phyloP scores from a whole-genome alignment of 768 basidiomycete genomes.

The Lentinus tigrinus region DNA sequence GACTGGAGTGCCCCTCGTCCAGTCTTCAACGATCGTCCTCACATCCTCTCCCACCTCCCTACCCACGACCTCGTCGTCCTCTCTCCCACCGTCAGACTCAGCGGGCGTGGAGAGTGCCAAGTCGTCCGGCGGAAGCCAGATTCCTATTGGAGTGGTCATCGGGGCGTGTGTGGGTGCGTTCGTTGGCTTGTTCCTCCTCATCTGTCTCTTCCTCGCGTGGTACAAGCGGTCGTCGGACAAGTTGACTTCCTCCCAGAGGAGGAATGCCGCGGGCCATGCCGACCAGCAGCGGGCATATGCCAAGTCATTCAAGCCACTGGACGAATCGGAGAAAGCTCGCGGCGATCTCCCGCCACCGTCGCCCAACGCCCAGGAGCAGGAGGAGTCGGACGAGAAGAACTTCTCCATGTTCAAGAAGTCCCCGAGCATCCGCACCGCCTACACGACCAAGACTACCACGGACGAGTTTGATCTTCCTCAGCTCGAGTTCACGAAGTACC shows the following conservation, averaged over 20 bases:
- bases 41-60: neutral
- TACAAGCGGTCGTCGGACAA: conserved; percentile 50
- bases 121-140: too few species aligned
- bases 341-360: conserved; percentile 33
- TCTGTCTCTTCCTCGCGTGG: conserved; percentile 54
- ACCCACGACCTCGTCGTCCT: neutral
- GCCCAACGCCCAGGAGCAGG: conserved; percentile 10
- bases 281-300: conserved; percentile 46
- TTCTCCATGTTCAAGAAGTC: conserved; percentile 51
- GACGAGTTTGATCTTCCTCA: conserved; percentile 32
- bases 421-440: conserved; percentile 53
- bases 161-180: conserved; percentile 65
- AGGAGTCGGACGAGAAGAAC: conserved; percentile 28
- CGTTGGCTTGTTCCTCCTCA: conserved; percentile 44
- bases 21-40: neutral
- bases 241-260: conserved; percentile 24
- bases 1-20: neutral
- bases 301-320: conserved; percentile 55
- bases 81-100: neutral
- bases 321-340: conserved; percentile 48
- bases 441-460: conserved; percentile 43
- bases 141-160: conserved; percentile 49
- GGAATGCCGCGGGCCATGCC: conserved; percentile 37
- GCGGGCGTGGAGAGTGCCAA: conserved; percentile 1
- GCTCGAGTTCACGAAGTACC: conserved; percentile 56